These are phyloP conservation scores for Saposhnikovia divaricata DNA, from an alignment of 129 eudicot genomes.

Conservation along the genomic window DNA sequence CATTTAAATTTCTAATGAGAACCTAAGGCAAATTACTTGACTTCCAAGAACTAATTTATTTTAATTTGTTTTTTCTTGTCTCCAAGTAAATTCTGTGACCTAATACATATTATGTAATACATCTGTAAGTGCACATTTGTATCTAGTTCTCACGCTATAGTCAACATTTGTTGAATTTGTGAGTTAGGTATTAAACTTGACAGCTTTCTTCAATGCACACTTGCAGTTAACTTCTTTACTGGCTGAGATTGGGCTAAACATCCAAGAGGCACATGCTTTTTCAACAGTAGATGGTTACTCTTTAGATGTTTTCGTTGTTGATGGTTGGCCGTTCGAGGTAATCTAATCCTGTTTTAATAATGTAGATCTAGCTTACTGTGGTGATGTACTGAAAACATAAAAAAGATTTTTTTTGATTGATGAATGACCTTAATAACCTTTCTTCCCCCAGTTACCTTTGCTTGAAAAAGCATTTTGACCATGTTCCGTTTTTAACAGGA, in stretches of 20 bases:
- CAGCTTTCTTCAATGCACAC: slow-evolving; percentile 12
- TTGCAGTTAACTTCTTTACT: slow-evolving; percentile 87
- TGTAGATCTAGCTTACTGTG: not conserved
- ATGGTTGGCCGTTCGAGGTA: slow-evolving; percentile 97
- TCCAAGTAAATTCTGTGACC: not conserved
- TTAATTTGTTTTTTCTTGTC: not conserved
- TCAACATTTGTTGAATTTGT: not conserved
- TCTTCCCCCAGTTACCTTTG: not conserved
- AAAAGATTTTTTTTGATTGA: not conserved
- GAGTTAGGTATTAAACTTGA: slow-evolving; percentile 4
- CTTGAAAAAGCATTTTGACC: not conserved
- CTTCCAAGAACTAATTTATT: not conserved
- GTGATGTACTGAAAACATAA: not conserved
- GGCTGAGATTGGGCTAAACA: slow-evolving; percentile 90
- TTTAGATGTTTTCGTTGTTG: slow-evolving; percentile 94
- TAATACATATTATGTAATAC: not conserved
- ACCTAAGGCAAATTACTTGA: not conserved
- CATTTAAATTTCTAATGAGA: not conserved
- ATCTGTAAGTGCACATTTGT: not conserved
- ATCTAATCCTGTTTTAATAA: not conserved
- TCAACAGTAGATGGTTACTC: slow-evolving; percentile 89
- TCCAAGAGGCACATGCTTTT: slow-evolving; percentile 98
- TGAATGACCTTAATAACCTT: not conserved
- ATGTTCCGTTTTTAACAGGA: slow-evolving; percentile 39
- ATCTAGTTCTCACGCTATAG: not conserved